A percentile compares a stretch with the other conserved stretches of the same genome.
These are phyloP conservation scores for Mortierella antarctica DNA, from an alignment of 192 early-diverging fungal species.

Conservation along the genomic window DNA sequence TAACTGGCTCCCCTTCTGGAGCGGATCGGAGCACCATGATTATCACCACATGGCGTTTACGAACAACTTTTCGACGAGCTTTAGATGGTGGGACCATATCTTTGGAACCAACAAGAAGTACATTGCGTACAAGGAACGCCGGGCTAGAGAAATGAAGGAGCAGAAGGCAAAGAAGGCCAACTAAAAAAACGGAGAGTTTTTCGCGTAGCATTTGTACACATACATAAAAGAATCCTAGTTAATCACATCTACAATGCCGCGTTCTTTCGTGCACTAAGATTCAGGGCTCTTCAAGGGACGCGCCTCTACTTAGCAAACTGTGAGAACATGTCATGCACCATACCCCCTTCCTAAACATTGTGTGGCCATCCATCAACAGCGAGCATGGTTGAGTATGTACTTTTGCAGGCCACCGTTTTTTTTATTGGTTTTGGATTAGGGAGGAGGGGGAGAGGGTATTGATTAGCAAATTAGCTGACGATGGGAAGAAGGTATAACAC, in stretches of 20 bases:
- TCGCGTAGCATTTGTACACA: no score
- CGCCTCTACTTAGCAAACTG: no score
- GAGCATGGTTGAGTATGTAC: no score
- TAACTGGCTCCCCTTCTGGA: slow-evolving; percentile 89
- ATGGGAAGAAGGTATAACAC: no score
- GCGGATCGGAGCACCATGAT: slow-evolving; percentile 92
- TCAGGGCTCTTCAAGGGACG: no score
- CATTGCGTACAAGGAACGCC: slow-evolving; percentile 62
- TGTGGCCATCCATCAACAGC: no score
- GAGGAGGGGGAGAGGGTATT: not conserved
- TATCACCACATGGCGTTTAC: slow-evolving; percentile 88
- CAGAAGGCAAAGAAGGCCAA: slow-evolving; percentile 10
- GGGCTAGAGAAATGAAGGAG: slow-evolving; percentile 28
- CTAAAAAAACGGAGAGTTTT: not conserved
- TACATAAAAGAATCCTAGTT: no score
- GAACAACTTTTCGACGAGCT: slow-evolving; percentile 83
- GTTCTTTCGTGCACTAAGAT: no score
- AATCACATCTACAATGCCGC: no score
- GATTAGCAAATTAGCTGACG: slow-evolving; percentile 1
- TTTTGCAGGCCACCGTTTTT: not conserved
- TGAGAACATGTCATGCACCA: no score
- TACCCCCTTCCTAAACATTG: no score
- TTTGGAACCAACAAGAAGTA: slow-evolving; percentile 88
- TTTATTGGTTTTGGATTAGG: not conserved
- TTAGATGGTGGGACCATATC: slow-evolving; percentile 89